phyloP scores from a whole-genome alignment of 495 filamentous ascomycete genomes.

The Hypomontagnella submonticulosa region DNA sequence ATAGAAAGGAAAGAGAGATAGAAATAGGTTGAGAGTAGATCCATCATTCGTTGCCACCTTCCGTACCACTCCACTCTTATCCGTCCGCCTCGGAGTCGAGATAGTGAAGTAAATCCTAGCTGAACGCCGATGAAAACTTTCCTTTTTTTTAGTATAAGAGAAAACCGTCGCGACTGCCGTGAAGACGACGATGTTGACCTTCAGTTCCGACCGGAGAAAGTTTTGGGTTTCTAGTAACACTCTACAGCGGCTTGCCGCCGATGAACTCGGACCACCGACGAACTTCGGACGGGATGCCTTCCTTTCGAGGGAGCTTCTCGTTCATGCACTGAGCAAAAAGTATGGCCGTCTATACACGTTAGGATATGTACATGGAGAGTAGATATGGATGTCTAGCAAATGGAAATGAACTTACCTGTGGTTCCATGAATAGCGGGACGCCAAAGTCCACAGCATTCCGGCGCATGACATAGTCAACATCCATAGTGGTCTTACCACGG shows the following conservation, averaged over 20 bases:
- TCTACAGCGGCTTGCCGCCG: slow-evolving; percentile 86
- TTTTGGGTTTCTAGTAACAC: too few species aligned
- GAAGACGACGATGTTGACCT: too few species aligned
- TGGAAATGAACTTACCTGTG: slow-evolving; percentile 75
- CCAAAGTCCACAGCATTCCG: slow-evolving; percentile 98
- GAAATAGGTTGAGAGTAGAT: too few species aligned
- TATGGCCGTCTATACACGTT: slow-evolving; percentile 78
- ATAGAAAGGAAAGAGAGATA: too few species aligned
- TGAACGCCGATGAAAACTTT: too few species aligned
- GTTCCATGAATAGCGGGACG: slow-evolving; percentile 98
- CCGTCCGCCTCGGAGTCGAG: too few species aligned
- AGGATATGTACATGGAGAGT: slow-evolving; percentile 35
- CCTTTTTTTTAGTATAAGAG: too few species aligned
- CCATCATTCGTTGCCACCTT: too few species aligned
- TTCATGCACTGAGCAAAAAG: slow-evolving; percentile 97
- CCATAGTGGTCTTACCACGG: slow-evolving; percentile 82
- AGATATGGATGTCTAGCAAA: not conserved
- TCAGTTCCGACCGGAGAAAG: too few species aligned
- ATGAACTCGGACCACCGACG: slow-evolving; percentile 94
- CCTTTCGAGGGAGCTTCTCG: slow-evolving; percentile 87
- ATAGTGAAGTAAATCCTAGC: too few species aligned
- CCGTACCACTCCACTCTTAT: too few species aligned
- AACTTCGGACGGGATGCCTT: slow-evolving; percentile 88
- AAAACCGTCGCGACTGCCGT: too few species aligned
- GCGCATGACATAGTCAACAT: slow-evolving; percentile 98